Conservation (phyloP, 164 flowering plant species). For the Warburgia ugandensis region DNA sequence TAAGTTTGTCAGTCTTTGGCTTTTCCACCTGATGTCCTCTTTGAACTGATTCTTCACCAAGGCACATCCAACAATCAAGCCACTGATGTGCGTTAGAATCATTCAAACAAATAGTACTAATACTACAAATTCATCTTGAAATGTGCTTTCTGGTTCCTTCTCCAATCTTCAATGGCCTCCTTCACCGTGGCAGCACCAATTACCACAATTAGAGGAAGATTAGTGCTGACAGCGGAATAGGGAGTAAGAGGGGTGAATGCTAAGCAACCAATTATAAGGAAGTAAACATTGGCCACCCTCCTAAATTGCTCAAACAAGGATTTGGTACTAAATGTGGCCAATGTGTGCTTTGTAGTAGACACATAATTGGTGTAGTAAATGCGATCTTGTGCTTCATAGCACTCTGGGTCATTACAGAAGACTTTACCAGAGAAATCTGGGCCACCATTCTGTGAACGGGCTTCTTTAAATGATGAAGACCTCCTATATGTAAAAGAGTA, state of each 20-base stretch:
- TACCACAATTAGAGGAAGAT: slow-evolving; percentile 58
- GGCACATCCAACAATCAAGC: no score
- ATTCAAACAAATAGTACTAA: neutral
- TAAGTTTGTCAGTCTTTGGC: no score
- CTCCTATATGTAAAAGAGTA: slow-evolving; percentile 47
- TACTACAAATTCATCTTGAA: neutral
- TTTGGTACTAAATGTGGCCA: slow-evolving; percentile 60
- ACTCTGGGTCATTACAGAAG: slow-evolving; percentile 54
- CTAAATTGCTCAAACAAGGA: slow-evolving; percentile 83
- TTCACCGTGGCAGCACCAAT: slow-evolving; percentile 70
- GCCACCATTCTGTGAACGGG: slow-evolving; percentile 59
- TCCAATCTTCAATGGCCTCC: slow-evolving; percentile 76
- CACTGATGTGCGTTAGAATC: neutral
- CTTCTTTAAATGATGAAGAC: slow-evolving; percentile 41
- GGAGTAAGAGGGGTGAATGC: slow-evolving; percentile 71
- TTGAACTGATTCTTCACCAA: no score
- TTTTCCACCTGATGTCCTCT: no score
- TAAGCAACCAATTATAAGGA: slow-evolving; percentile 47
- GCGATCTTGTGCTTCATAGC: slow-evolving; percentile 30
- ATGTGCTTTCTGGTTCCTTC: slow-evolving; percentile 55
- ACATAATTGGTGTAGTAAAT: slow-evolving; percentile 56
- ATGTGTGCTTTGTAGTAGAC: slow-evolving; percentile 67
- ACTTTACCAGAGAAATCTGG: slow-evolving; percentile 77
- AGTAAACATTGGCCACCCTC: slow-evolving; percentile 71
- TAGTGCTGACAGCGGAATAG: slow-evolving; percentile 46